Conservation (phyloP, 1,139 yeast genomes). For the Pneumocystis oryctolagi region DNA sequence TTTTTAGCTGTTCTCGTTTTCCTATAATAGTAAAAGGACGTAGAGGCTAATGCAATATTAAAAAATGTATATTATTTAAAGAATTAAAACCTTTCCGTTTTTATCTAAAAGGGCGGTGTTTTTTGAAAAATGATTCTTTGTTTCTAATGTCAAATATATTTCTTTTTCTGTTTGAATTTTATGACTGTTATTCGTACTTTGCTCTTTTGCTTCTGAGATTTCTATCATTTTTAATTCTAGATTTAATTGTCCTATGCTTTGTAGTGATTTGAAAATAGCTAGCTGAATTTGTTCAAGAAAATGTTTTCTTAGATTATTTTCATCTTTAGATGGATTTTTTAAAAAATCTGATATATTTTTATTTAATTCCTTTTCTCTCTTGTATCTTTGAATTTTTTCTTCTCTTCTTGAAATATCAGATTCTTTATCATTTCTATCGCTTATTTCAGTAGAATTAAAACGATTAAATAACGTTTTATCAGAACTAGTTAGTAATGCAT, state of each 20-base stretch:
- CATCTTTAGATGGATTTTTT: conserved; percentile 32
- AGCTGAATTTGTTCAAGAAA: conserved; percentile 42
- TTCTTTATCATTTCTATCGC: conserved; percentile 20
- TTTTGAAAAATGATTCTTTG: background rate
- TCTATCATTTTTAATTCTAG: conserved; percentile 45
- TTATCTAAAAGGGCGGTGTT: conserved; percentile 1
- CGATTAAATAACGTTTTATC: conserved; percentile 7
- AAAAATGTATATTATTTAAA: conserved; percentile 26
- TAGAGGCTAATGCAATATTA: conserved; percentile 25
- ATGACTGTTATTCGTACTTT: conserved; percentile 16
- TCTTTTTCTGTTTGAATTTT: conserved; percentile 17
- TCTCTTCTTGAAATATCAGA: conserved; percentile 49
- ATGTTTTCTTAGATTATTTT: conserved; percentile 39
- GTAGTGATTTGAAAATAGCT: conserved; percentile 39
- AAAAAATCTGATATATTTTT: conserved; percentile 27
- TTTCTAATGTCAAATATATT: conserved; percentile 14
- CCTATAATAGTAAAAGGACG: conserved; percentile 68
- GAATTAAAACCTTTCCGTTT: conserved; percentile 15
- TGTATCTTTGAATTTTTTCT: conserved; percentile 53
- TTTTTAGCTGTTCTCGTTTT: conserved; percentile 40
- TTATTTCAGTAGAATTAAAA: conserved; percentile 4
- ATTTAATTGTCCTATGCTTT: conserved; percentile 36
- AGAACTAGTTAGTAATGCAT: conserved; percentile 9
- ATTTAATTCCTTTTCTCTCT: conserved; percentile 42
- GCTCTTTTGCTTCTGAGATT: conserved; percentile 24